Evolutionary conservation across 1,284 basidiomycete species (phyloP).

Genomic region (Ceratobasidium sp.): DNA sequence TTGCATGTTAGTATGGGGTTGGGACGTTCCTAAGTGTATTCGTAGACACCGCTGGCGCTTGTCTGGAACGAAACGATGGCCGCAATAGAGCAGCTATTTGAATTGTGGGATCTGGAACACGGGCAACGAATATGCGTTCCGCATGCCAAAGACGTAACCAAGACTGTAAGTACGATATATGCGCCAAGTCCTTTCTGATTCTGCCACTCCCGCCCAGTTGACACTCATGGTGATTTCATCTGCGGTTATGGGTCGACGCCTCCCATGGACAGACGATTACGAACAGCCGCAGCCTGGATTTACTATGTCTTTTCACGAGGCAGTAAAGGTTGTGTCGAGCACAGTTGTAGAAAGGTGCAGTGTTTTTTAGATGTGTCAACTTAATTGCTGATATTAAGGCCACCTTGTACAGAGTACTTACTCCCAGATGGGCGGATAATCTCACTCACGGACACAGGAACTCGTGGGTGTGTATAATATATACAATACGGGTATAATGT

Average conservation of each 20-base stretch:
- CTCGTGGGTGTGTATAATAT: no score
- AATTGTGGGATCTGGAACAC: conserved; percentile 9
- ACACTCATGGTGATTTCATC: conserved; percentile 22
- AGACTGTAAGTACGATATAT: background rate
- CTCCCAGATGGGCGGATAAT: conserved; percentile 10
- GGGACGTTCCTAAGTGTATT: no score
- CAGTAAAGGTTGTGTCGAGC: conserved; percentile 15
- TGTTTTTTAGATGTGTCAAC: background rate
- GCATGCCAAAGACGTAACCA: conserved; percentile 25
- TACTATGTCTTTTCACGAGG: conserved; percentile 23
- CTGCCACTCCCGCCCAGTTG: background rate
- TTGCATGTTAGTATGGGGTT: no score
- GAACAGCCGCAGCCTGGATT: background rate
- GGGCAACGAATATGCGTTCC: background rate
- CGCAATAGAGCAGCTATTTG: conserved; percentile 16
- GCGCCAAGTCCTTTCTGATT: background rate
- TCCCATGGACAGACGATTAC: background rate
- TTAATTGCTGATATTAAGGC: background rate
- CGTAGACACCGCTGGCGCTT: conserved; percentile 11
- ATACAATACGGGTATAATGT: no score
- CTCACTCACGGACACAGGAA: background rate
- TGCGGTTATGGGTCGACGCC: conserved; percentile 1
- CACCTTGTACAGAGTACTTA: background rate
- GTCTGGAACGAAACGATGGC: conserved; percentile 22
- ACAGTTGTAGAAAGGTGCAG: background rate